These are phyloP conservation scores for Irpex sp. DNA, from an alignment of 1,284 basidiomycete genomes.

Conservation along the genomic window DNA sequence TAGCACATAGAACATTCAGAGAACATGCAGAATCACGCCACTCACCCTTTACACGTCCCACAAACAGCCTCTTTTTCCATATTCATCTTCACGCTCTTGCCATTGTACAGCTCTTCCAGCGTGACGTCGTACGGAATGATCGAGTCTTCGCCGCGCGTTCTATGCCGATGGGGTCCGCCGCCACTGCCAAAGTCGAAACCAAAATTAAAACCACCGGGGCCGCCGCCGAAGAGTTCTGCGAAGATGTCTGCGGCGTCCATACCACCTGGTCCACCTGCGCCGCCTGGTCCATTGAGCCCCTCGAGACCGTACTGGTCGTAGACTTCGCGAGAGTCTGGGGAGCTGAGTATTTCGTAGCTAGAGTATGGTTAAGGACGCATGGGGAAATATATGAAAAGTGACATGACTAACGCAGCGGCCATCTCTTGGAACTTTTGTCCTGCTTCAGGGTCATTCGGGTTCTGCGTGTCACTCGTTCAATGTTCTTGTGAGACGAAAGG, in stretches of 20 bases:
- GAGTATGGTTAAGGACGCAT: background rate
- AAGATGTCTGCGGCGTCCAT: constrained; percentile 74
- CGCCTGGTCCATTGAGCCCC: constrained; percentile 48
- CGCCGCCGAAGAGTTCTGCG: constrained; percentile 68
- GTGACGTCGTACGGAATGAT: constrained; percentile 83
- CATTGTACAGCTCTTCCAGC: constrained; percentile 91
- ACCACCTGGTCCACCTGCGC: constrained; percentile 31
- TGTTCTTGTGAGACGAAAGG: background rate
- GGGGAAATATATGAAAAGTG: background rate
- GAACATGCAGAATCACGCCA: constrained; percentile 9
- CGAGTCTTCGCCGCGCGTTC: constrained; percentile 64
- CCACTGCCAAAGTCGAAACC: constrained; percentile 57
- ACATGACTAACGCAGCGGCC: constrained; percentile 68
- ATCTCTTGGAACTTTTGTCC: constrained; percentile 86
- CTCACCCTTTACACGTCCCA: constrained; percentile 76
- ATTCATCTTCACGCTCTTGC: constrained; percentile 86
- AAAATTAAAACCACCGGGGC: constrained; percentile 27
- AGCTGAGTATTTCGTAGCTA: constrained; percentile 86
- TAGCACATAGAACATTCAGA: background rate
- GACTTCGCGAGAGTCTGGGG: constrained; percentile 69
- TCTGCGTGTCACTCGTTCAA: constrained; percentile 38
- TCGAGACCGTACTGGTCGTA: constrained; percentile 85
- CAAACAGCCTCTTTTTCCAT: constrained; percentile 87
- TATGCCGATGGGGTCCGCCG: constrained; percentile 33
- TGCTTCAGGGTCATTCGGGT: constrained; percentile 75